phyloP scores from a whole-genome alignment of 805 yeast genomes.

The Wickerhamomyces sydowiorum region DNA sequence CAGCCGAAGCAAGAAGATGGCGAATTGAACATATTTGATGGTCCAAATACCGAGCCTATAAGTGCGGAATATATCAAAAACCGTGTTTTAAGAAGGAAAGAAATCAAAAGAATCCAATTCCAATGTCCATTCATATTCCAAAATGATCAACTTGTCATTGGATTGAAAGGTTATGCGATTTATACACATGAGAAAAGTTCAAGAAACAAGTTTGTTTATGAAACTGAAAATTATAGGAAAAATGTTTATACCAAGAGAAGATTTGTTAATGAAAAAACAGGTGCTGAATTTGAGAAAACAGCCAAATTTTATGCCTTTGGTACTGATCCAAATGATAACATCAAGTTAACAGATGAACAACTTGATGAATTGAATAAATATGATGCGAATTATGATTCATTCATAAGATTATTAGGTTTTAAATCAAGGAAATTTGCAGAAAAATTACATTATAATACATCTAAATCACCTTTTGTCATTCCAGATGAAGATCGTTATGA shows the following conservation, averaged over 20 bases:
- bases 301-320: constrained; percentile 41
- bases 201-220: constrained; percentile 47
- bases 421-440: constrained; percentile 36
- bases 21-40: constrained; percentile 25
- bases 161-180: constrained; percentile 68
- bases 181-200: constrained; percentile 47
- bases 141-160: constrained; percentile 49
- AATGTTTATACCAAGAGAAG: constrained; percentile 45
- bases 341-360: constrained; percentile 34
- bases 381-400: constrained; percentile 35
- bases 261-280: constrained; percentile 34
- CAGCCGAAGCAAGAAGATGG: constrained; percentile 11
- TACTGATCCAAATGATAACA: constrained; percentile 26
- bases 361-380: constrained; percentile 26
- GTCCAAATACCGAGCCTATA: constrained; percentile 38
- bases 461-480: constrained; percentile 56
- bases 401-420: constrained; percentile 65
- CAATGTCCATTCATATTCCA: constrained; percentile 50
- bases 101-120: constrained; percentile 58
- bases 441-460: constrained; percentile 45
- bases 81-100: constrained; percentile 49
- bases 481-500: constrained; percentile 56
- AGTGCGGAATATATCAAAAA: constrained; percentile 37
- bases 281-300: constrained; percentile 33
- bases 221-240: constrained; percentile 43